Base-by-base conservation (phyloP, 495 filamentous ascomycete genomes). In the Lepidopterella palustris region DNA sequence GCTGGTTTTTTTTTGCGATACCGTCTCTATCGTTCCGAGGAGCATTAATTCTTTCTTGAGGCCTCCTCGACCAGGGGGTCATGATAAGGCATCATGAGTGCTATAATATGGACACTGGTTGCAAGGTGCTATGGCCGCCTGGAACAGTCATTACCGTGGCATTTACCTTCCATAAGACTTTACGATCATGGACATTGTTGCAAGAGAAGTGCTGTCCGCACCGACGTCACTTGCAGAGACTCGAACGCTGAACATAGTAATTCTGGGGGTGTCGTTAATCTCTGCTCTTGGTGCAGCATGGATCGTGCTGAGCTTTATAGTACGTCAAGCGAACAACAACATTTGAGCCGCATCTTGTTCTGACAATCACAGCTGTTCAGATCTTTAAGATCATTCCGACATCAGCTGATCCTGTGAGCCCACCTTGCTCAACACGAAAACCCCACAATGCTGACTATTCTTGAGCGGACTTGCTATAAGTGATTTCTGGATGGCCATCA, bases 331-430 rank as follows among this genome's bases (percentile, higher is more conserved):
- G n/a, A n/a, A 5, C 57, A 15, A 13, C 31, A 1, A 42, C 49
- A 15, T 23, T 13, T 27, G n/a, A 1, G 2, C 45, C 6, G 0
- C 32, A 54, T 53, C 57, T 40, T 51, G 31, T 57, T 54, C 51
- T 62, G 25, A 62, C 45, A 27, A 23, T n/a, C 39, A 40, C 32
- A 76, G 73, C 42, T 70, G 20, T 73, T 77, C 57, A 71, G 68
- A 28, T 58, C 62, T 42, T 63, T 76, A 20, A 64, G 73, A 31
- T 72, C 60, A 42, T 76, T 76, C 56, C 70, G 75, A 0, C 75
- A 78, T 66, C 74, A 78, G 45, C 65, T 78, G n/a, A 76, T 78
- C 53, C 65, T 78, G n/a, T n/a, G n/a, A n/a, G n/a, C n/a, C n/a
- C n/a, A n/a, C n/a, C n/a, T n/a, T n/a, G n/a, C n/a, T n/a, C n/a